Percentiles rank a stretch among this genome's conserved stretches.
Evolutionary conservation across 75 land plant genomes (phyloP).

Genomic region (Selaginella tamariscina): DNA sequence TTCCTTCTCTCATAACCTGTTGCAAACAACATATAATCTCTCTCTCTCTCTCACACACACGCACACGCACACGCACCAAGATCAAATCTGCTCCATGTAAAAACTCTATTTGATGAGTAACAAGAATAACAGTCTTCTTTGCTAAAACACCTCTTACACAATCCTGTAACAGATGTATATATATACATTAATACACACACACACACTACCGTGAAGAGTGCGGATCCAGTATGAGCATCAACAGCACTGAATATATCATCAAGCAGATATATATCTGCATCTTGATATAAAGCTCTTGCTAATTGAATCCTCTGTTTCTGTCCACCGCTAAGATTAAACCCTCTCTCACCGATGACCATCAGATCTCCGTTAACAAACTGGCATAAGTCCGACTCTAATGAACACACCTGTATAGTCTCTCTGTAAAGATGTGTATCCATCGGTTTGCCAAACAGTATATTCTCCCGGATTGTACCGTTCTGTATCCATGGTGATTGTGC

Average conservation of each 20-base stretch:
- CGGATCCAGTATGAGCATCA: slow-evolving; percentile 7
- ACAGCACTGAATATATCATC: slow-evolving; percentile 12
- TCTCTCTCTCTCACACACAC: too few relatives aligned
- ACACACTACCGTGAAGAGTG: slow-evolving; percentile 2
- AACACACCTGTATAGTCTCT: neutral
- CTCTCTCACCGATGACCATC: neutral
- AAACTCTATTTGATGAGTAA: slow-evolving; percentile 97
- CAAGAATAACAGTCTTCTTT: slow-evolving; percentile 66
- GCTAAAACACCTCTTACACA: slow-evolving; percentile 65
- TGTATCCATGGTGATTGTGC: slow-evolving; percentile 5
- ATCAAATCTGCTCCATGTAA: slow-evolving; percentile 78
- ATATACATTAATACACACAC: neutral
- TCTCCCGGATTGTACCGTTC: slow-evolving; percentile 8
- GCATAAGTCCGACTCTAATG: neutral
- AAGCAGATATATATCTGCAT: slow-evolving; percentile 12
- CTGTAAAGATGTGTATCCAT: neutral
- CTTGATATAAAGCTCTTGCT: slow-evolving; percentile 8
- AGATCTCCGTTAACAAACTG: neutral
- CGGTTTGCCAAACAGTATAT: slow-evolving; percentile 12
- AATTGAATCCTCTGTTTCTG: slow-evolving; percentile 5
- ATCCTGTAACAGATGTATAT: slow-evolving; percentile 41
- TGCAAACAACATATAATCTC: too few relatives aligned
- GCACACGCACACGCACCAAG: slow-evolving; percentile 50
- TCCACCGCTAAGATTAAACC: slow-evolving; percentile 7
- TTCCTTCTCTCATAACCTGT: neutral